A percentile compares a stretch with the other conserved stretches of the same genome.
phyloP scores from a whole-genome alignment of 2,329 filamentous ascomycete species.

The Fusarium denticulatum region DNA sequence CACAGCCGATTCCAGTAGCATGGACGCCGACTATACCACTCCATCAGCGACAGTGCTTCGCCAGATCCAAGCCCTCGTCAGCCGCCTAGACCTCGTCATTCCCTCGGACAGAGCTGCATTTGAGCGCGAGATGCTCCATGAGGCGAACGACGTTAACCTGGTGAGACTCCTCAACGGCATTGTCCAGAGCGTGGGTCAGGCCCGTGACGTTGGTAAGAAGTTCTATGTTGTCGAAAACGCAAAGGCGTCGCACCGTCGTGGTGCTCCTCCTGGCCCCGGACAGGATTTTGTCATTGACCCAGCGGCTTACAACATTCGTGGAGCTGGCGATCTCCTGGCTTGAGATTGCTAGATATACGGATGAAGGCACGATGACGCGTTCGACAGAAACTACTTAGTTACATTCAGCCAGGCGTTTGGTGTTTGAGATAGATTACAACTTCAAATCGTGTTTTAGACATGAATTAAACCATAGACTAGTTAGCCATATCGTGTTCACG shows the following conservation, averaged over 20 bases:
- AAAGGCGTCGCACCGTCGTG: conserved; percentile 40
- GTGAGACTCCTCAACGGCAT: conserved; percentile 80
- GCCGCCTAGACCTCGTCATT: conserved; percentile 82
- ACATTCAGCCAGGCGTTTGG: conserved; percentile 44
- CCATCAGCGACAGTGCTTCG: conserved; percentile 81
- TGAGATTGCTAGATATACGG: conserved; percentile 18
- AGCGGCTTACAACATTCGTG: conserved; percentile 40
- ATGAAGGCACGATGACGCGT: neutral
- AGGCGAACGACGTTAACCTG: conserved; percentile 85
- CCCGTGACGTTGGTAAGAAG: conserved; percentile 80
- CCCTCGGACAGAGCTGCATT: conserved; percentile 75
- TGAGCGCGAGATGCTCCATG: conserved; percentile 75
- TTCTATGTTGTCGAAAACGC: conserved; percentile 66
- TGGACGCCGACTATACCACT: conserved; percentile 52
- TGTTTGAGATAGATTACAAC: conserved; percentile 34
- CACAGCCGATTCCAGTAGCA: conserved; percentile 51
- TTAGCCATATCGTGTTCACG: neutral
- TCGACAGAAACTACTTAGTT: neutral
- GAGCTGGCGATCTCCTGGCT: conserved; percentile 47
- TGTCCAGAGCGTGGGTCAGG: conserved; percentile 75
- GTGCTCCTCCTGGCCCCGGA: conserved; percentile 23
- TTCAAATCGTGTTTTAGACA: conserved; percentile 8
- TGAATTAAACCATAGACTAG: neutral
- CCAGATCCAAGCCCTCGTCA: conserved; percentile 86
- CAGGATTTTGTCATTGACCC: conserved; percentile 38